Base-by-base conservation (phyloP, 352 stramenopile genomes). In the Phytophthora foliorum region DNA sequence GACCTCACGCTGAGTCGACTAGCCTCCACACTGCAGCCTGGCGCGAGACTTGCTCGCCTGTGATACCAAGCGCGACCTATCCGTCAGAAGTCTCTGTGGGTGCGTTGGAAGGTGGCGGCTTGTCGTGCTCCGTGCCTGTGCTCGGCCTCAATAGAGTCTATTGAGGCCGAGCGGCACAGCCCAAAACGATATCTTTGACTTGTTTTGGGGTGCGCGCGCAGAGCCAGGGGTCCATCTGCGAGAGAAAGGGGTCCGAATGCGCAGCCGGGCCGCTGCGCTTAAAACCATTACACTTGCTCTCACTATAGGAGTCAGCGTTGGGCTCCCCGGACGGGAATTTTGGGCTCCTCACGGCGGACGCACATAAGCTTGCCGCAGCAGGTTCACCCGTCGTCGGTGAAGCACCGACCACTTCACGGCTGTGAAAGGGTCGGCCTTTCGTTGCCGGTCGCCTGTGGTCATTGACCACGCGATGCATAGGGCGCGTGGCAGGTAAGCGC, bases 101-200 rank as follows among this genome's bases (percentile, higher is more conserved):
- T n/a, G n/a, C n/a, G n/a, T n/a, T n/a, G n/a, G n/a, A n/a, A n/a
- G n/a, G n/a, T n/a, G n/a, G n/a, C n/a, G n/a, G n/a, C n/a, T n/a
- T n/a, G n/a, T n/a, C n/a, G n/a, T n/a, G n/a, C n/a, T n/a, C n/a
- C n/a, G n/a, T n/a, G n/a, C n/a, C n/a, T n/a, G n/a, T n/a, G n/a
- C n/a, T n/a, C n/a, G n/a, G n/a, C n/a, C n/a, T n/a, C n/a, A n/a
- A n/a, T n/a, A n/a, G n/a, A n/a, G n/a, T n/a, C n/a, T n/a, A n/a
- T 6, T 29, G 25, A 29, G 25, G 42, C 42, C 13, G 32, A 17
- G 17, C 3, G 3, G 41, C 52, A 29, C 32, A 63, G 34, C 52
- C 63, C 63, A 72, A 72, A 67, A 57, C 24, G 49, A 67, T 67
- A 72, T 72, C 57, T 67, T 72, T 61, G 17, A 4, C 8, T 44